phyloP scores from a whole-genome alignment of 2,329 filamentous ascomycete genomes.

The Sordariomycetes sp. region DNA sequence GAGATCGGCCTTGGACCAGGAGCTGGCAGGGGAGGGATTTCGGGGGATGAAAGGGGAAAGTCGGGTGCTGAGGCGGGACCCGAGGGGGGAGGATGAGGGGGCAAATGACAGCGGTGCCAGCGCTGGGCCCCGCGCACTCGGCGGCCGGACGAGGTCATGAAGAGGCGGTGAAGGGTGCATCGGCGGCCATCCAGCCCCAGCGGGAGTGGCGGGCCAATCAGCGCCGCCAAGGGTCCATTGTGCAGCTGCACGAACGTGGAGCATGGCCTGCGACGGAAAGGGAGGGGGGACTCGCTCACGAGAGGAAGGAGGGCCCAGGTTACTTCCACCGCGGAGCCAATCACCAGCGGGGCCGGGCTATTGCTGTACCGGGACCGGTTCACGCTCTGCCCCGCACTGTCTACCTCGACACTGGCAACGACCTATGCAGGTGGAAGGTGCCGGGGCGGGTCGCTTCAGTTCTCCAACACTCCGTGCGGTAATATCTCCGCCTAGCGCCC shows the following conservation, averaged over 20 bases:
- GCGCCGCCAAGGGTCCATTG: slow-evolving; percentile 2
- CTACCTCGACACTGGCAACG: too few relatives aligned
- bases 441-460: too few relatives aligned
- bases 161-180: slow-evolving; percentile 18
- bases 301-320: slow-evolving; percentile 8
- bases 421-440: too few relatives aligned
- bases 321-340: slow-evolving; percentile 8
- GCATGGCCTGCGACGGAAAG: slow-evolving; percentile 9
- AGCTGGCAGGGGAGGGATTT: slow-evolving; percentile 3
- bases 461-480: not conserved
- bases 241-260: slow-evolving; percentile 6
- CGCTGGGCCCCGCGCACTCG: slow-evolving; percentile 2
- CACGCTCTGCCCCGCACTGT: not conserved
- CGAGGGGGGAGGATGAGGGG: slow-evolving; percentile 5
- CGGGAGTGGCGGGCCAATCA: slow-evolving; percentile 14
- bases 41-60: slow-evolving; percentile 5
- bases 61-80: slow-evolving; percentile 5
- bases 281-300: slow-evolving; percentile 7
- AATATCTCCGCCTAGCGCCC: too few relatives aligned
- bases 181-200: slow-evolving; percentile 16
- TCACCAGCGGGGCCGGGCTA: slow-evolving; percentile 7
- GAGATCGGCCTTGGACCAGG: slow-evolving; percentile 6
- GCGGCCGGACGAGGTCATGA: slow-evolving; percentile 6
- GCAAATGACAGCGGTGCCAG: slow-evolving; percentile 5
- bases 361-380: slow-evolving; percentile 6